phyloP scores from a whole-genome alignment of 192 early-diverging fungal genomes.

The Coemansia sp. region DNA sequence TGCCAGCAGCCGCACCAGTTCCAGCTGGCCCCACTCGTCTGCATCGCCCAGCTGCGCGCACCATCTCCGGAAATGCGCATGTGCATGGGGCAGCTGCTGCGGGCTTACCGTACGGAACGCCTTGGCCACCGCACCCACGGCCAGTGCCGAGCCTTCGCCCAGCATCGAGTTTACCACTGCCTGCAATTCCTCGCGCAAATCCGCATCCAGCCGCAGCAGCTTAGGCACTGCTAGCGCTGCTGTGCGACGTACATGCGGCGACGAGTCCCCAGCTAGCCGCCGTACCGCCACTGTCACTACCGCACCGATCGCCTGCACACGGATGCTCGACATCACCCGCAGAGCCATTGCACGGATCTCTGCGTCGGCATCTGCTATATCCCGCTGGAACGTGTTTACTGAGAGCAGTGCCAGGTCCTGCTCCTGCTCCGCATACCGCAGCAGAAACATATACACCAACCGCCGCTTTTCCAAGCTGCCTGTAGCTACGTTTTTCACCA shows the following conservation, averaged over 20 bases:
- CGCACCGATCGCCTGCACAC: conserved; percentile 86
- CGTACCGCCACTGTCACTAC: conserved; percentile 90
- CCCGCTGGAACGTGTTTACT: conserved; percentile 98
- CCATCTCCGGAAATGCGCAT: conserved; percentile 83
- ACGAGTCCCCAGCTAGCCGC: conserved; percentile 79
- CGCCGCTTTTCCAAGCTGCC: conserved; percentile 85
- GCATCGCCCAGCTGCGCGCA: conserved; percentile 81
- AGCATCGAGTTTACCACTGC: conserved; percentile 74
- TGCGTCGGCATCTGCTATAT: conserved; percentile 87
- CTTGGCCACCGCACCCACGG: conserved; percentile 81
- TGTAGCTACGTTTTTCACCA: conserved; percentile 97
- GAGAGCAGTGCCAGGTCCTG: conserved; percentile 93
- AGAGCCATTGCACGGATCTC: conserved; percentile 94
- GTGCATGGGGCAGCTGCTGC: conserved; percentile 78
- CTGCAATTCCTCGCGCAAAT: conserved; percentile 70
- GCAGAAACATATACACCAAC: conserved; percentile 94
- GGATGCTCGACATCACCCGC: conserved; percentile 92
- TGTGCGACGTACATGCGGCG: conserved; percentile 90
- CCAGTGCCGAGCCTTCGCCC: conserved; percentile 80
- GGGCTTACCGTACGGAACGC: conserved; percentile 89
- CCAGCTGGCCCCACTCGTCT: conserved; percentile 97
- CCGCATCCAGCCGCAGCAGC: conserved; percentile 68
- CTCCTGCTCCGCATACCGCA: conserved; percentile 94
- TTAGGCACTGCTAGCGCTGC: conserved; percentile 91
- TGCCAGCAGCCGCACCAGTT: conserved; percentile 72